Evolutionary conservation across 306 rosid species (phyloP).

Genomic region (Prunus mira): DNA sequence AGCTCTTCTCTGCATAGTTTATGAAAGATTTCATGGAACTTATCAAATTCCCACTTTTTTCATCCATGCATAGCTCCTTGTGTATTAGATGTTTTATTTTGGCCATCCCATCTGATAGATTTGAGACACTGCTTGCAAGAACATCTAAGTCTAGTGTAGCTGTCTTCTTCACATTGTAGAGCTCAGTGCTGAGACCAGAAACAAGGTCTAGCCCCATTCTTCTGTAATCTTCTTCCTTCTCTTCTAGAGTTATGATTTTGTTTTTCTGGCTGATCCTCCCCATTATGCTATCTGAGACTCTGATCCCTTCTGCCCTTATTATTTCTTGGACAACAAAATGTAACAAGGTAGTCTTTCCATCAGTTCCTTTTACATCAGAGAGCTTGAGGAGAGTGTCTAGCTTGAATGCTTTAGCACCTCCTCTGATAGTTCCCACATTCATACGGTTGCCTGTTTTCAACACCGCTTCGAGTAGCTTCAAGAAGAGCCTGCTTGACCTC

Average conservation of each 20-base stretch:
- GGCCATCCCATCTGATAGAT: conserved; percentile 56
- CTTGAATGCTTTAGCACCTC: conserved; percentile 90
- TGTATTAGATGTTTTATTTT: conserved; percentile 38
- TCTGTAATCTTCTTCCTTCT: conserved; percentile 75
- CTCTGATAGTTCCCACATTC: conserved; percentile 95
- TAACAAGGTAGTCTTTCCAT: conserved; percentile 84
- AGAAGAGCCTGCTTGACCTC: conserved; percentile 88
- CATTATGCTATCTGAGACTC: conserved; percentile 92
- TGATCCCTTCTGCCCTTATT: conserved; percentile 68
- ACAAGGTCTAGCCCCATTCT: conserved; percentile 89
- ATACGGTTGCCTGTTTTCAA: conserved; percentile 92
- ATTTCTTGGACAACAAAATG: conserved; percentile 96
- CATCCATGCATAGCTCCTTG: conserved; percentile 43
- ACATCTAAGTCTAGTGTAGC: conserved; percentile 83
- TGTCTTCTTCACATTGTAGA: conserved; percentile 82
- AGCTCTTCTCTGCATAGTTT: conserved; percentile 43
- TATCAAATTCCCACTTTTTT: conserved; percentile 36
- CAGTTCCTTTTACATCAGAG: conserved; percentile 87
- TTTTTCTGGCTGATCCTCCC: conserved; percentile 72
- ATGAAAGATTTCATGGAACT: conserved; percentile 45
- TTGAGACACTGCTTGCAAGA: conserved; percentile 65
- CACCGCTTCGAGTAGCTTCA: conserved; percentile 85
- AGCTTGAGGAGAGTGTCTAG: conserved; percentile 91
- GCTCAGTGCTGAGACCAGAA: conserved; percentile 79
- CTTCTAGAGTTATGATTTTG: conserved; percentile 55